A percentile compares a stretch with the other conserved stretches of the same genome.
These are phyloP conservation scores for Pestalotiopsis sp. DNA, from an alignment of 2,329 filamentous ascomycete species.

Conservation along the genomic window DNA sequence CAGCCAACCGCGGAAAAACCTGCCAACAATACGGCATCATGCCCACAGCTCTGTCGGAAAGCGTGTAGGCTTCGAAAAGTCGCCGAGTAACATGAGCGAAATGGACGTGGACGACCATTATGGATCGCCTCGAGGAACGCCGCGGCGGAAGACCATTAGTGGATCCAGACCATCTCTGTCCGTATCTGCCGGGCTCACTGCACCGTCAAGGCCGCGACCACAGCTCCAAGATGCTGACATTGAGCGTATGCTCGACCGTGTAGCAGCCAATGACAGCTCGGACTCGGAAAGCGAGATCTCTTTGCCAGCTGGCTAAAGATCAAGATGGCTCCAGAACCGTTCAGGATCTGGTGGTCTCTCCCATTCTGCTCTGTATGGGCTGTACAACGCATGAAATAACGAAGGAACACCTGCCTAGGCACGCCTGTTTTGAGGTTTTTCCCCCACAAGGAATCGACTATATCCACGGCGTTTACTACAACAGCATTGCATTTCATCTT, in stretches of 20 bases:
- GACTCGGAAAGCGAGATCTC: conserved; percentile 63
- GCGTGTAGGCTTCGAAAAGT: conserved; percentile 51
- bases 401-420: neutral
- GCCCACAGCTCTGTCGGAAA: conserved; percentile 37
- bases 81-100: conserved; percentile 42
- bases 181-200: conserved; percentile 51
- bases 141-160: conserved; percentile 47
- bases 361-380: neutral
- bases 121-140: conserved; percentile 42
- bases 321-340: neutral
- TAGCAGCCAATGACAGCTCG: conserved; percentile 53
- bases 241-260: conserved; percentile 60
- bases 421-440: neutral
- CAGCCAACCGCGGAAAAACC: conserved; percentile 49
- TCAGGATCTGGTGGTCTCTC: neutral
- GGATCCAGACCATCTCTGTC: conserved; percentile 40
- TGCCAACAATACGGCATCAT: conserved; percentile 51
- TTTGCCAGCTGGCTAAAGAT: conserved; percentile 39
- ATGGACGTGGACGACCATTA: conserved; percentile 51
- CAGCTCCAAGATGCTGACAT: conserved; percentile 58
- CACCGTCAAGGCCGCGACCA: conserved; percentile 40
- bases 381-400: neutral
- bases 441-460: neutral
- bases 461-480: neutral
- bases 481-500: neutral